These are phyloP conservation scores for Spergularia marina DNA, from an alignment of 148 eudicot genomes.

Conservation along the genomic window DNA sequence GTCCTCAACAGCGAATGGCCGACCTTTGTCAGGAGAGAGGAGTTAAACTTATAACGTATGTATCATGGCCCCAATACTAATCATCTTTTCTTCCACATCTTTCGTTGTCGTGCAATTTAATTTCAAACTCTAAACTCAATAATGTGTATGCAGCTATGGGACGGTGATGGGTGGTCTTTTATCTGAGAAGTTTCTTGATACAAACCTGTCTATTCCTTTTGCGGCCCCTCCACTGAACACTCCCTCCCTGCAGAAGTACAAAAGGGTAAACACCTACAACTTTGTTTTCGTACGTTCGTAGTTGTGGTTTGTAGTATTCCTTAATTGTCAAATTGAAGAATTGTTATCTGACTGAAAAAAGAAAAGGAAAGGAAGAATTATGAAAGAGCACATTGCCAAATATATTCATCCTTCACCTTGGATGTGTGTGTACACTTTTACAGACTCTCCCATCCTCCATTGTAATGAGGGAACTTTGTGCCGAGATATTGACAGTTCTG, in stretches of 20 bases:
- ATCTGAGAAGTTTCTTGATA: constrained; percentile 90
- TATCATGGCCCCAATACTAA: constrained; percentile 24
- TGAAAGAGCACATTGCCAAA: no score
- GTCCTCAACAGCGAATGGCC: constrained; percentile 96
- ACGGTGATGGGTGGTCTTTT: constrained; percentile 98
- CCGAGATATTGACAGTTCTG: no score
- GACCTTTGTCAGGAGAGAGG: constrained; percentile 92
- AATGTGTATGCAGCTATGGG: constrained; percentile 64
- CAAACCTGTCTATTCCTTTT: constrained; percentile 86
- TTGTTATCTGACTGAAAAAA: neutral
- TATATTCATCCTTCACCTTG: no score
- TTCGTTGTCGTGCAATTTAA: neutral
- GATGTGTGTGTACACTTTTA: no score
- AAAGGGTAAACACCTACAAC: constrained; percentile 56
- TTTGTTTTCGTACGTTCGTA: neutral
- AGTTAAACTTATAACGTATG: constrained; percentile 94
- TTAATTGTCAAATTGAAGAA: neutral
- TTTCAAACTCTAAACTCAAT: neutral
- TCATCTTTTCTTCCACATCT: neutral
- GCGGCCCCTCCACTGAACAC: constrained; percentile 92
- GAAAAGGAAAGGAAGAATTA: neutral
- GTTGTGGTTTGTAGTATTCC: neutral
- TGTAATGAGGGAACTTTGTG: no score
- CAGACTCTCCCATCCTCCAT: no score
- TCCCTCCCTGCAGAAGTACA: constrained; percentile 98